Evolutionary conservation across 805 yeast species (phyloP).

Genomic region (Kluyveromyces siamensis): DNA sequence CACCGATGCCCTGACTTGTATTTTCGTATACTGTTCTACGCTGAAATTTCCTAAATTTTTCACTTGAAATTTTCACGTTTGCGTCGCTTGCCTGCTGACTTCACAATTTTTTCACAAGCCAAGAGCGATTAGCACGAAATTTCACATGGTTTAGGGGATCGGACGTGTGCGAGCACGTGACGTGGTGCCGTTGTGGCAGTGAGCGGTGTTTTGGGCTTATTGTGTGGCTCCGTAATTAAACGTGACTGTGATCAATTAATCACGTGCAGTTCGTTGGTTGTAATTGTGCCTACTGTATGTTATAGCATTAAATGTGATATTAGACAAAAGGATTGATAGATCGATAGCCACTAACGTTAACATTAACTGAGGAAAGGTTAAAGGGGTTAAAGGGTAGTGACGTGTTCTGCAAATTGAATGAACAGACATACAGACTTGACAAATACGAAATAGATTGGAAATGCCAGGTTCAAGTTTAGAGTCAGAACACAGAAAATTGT

Average conservation of each 20-base stretch:
- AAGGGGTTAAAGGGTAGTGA: too few relatives aligned
- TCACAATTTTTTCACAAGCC: not conserved
- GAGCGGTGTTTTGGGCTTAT: not conserved
- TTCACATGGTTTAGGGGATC: not conserved
- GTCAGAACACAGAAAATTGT: constrained; percentile 7
- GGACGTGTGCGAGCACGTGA: not conserved
- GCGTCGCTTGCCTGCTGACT: not conserved
- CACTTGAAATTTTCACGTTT: not conserved
- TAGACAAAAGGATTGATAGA: too few relatives aligned
- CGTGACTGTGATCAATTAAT: too few relatives aligned
- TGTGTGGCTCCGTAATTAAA: not conserved
- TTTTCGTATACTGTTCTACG: not conserved
- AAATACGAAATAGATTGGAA: not conserved
- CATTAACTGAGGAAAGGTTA: too few relatives aligned
- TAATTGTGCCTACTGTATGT: too few relatives aligned
- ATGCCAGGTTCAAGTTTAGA: constrained; percentile 1
- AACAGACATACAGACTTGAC: too few relatives aligned
- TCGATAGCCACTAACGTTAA: too few relatives aligned
- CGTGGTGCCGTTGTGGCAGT: not conserved
- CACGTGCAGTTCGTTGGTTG: not conserved
- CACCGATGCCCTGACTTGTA: not conserved
- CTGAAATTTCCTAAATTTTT: not conserved
- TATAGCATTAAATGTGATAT: too few relatives aligned
- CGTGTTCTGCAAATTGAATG: too few relatives aligned
- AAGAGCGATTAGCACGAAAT: not conserved